Conservation (phyloP, 2,329 filamentous ascomycete species). For the Colletotrichum agaves region DNA sequence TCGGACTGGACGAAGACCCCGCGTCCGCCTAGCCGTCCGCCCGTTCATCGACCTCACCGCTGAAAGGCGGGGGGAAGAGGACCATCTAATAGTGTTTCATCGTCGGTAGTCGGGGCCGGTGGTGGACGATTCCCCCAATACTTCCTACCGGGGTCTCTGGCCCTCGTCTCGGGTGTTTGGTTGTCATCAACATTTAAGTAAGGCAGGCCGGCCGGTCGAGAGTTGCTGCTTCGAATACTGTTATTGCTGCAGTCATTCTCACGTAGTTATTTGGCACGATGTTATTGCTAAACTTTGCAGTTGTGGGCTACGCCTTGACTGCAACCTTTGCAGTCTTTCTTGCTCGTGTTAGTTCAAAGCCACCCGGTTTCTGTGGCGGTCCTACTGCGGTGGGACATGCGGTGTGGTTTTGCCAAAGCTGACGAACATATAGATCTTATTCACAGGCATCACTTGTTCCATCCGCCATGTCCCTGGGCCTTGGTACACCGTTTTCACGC, state of each 20-base stretch:
- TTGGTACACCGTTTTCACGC: slow-evolving; percentile 11
- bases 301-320: background rate
- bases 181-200: background rate
- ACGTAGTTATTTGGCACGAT: background rate
- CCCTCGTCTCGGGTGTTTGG: background rate
- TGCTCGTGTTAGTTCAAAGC: slow-evolving; percentile 1
- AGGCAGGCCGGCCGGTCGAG: background rate
- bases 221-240: background rate
- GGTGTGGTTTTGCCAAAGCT: background rate
- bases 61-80: slow-evolving; percentile 5
- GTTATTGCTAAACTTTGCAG: background rate
- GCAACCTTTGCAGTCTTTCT: background rate
- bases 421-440: background rate
- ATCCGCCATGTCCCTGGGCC: slow-evolving; percentile 12
- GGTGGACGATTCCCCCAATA: slow-evolving; percentile 1
- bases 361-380: no score
- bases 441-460: slow-evolving; percentile 26
- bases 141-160: background rate
- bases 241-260: background rate
- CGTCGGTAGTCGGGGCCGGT: background rate
- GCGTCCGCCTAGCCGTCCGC: background rate
- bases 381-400: no score
- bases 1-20: background rate
- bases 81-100: background rate
- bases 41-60: background rate